Conservation (phyloP, 2,329 filamentous ascomycete genomes). For the Alternaria ventricosa region DNA sequence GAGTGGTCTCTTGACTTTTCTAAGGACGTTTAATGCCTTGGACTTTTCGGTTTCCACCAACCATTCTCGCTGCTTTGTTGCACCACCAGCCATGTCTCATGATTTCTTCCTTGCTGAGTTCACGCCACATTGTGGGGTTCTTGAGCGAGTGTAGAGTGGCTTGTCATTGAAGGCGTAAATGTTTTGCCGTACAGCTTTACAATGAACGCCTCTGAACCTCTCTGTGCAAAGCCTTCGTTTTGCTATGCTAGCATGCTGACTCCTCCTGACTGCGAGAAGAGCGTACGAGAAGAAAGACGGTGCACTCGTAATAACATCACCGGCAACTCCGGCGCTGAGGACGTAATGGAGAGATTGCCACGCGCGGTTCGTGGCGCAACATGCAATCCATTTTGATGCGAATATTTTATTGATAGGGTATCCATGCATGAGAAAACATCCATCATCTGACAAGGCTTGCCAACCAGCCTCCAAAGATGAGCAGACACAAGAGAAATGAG, state of each 20-base stretch:
- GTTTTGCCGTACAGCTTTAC: background rate
- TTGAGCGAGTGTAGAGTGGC: conserved; percentile 8
- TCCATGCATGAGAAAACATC: conserved; percentile 40
- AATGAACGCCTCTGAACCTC: conserved; percentile 9
- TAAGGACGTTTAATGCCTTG: background rate
- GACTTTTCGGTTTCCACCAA: background rate
- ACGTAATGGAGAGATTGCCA: conserved; percentile 9
- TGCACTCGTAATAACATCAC: conserved; percentile 3
- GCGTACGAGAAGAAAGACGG: background rate
- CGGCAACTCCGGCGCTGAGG: conserved; percentile 15
- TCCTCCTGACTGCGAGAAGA: conserved; percentile 1
- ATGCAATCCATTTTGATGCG: conserved; percentile 18
- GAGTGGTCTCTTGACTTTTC: background rate
- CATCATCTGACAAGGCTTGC: conserved; percentile 32
- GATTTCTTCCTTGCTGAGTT: background rate
- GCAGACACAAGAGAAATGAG: conserved; percentile 19
- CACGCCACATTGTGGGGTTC: background rate
- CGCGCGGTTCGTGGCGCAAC: conserved; percentile 6
- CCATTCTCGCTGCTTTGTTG: background rate
- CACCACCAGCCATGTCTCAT: conserved; percentile 8
- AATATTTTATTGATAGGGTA: conserved; percentile 37
- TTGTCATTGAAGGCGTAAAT: background rate
- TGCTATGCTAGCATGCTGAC: conserved; percentile 10
- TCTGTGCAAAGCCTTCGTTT: conserved; percentile 5
- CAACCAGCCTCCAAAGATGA: conserved; percentile 1